Conservation (phyloP, 805 yeast genomes). For the Lipomyces sp. region DNA sequence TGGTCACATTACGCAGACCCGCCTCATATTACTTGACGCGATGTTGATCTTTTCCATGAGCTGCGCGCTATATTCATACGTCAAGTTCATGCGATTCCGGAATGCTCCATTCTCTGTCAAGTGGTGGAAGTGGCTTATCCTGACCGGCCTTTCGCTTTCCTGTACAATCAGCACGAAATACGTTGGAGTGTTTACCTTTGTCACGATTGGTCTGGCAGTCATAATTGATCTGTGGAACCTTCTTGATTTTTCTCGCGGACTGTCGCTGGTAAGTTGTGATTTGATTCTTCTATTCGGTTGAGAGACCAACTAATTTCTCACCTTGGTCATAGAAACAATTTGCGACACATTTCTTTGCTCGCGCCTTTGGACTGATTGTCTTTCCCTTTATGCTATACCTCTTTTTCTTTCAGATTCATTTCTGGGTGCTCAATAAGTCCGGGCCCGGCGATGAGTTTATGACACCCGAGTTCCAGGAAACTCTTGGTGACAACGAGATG, state of each 20-base stretch:
- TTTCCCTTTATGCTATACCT: constrained; percentile 79
- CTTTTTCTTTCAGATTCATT: constrained; percentile 90
- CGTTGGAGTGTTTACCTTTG: constrained; percentile 90
- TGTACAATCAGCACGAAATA: constrained; percentile 94
- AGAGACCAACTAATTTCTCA: neutral
- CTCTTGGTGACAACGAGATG: constrained; percentile 77
- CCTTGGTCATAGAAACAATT: constrained; percentile 44
- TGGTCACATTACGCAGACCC: constrained; percentile 85
- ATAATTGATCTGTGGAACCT: constrained; percentile 82
- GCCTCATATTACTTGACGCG: constrained; percentile 89
- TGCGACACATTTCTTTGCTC: constrained; percentile 66
- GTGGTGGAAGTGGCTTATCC: constrained; percentile 87
- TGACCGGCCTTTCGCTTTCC: constrained; percentile 83
- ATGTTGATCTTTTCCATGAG: constrained; percentile 83
- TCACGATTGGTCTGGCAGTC: constrained; percentile 85
- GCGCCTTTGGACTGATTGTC: constrained; percentile 67
- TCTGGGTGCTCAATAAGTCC: constrained; percentile 71
- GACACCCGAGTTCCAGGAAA: constrained; percentile 94
- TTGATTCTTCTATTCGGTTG: too few relatives aligned
- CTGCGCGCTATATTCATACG: constrained; percentile 69
- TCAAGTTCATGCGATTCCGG: constrained; percentile 71
- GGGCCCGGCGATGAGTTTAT: constrained; percentile 96
- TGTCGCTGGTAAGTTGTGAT: constrained; percentile 40
- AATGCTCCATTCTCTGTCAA: constrained; percentile 56
- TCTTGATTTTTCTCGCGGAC: constrained; percentile 67